phyloP scores from a whole-genome alignment of 2,329 filamentous ascomycete genomes.

The Aspergillus sp. region DNA sequence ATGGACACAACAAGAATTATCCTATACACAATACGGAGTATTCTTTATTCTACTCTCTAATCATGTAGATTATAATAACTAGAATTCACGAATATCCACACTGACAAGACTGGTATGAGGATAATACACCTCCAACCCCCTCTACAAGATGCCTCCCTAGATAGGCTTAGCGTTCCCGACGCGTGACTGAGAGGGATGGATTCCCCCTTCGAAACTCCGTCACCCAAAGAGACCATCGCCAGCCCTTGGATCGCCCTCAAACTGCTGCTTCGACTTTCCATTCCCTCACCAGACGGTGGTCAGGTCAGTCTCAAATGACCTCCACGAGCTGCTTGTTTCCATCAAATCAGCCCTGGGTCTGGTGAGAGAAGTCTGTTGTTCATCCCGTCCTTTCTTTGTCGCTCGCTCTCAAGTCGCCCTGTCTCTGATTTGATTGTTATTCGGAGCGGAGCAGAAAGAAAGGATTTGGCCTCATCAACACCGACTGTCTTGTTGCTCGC shows the following conservation, averaged over 20 bases:
- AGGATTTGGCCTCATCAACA: conserved; percentile 10
- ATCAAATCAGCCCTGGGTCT: conserved; percentile 12
- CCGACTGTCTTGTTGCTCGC: no score
- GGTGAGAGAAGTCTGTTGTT: conserved; percentile 12
- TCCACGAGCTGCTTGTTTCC: conserved; percentile 10
- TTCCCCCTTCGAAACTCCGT: conserved; percentile 24
- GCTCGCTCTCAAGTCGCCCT: conserved; percentile 1
- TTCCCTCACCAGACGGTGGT: conserved; percentile 19
- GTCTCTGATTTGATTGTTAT: conserved; percentile 14
- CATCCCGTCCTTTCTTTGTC: conserved; percentile 4
- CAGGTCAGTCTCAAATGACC: conserved; percentile 19
- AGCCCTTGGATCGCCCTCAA: conserved; percentile 11
- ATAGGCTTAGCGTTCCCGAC: conserved; percentile 32
- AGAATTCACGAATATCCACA: no score
- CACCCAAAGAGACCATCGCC: conserved; percentile 13
- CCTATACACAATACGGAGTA: no score
- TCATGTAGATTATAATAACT: no score
- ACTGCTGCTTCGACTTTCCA: conserved; percentile 3
- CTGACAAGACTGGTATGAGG: no score
- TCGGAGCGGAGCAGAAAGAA: conserved; percentile 13
- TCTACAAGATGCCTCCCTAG: conserved; percentile 4
- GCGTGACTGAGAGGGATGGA: conserved; percentile 29
- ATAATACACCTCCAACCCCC: no score
- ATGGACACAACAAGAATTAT: no score
- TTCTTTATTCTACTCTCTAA: no score